phyloP scores from a whole-genome alignment of 495 filamentous ascomycete species.

The Tuber microsphaerosporum region DNA sequence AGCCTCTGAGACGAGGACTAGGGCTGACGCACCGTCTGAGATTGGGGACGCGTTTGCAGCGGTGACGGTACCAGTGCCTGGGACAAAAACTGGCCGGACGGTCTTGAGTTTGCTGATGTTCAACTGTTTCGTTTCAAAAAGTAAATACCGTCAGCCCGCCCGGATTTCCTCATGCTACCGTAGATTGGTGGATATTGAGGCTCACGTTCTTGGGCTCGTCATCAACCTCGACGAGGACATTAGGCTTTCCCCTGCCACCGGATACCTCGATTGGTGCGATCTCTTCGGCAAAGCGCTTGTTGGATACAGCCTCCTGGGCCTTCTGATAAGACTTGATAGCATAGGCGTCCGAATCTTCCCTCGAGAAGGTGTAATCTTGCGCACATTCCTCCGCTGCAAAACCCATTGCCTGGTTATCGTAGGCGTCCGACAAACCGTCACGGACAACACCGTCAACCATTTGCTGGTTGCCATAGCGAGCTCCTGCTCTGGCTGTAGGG shows the following conservation, averaged over 20 bases:
- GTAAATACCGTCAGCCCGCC: slow-evolving; percentile 1
- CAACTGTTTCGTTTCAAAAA: slow-evolving; percentile 48
- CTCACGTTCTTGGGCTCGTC: slow-evolving; percentile 88
- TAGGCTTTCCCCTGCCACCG: slow-evolving; percentile 82
- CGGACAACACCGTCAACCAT: slow-evolving; percentile 84
- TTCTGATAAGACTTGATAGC: slow-evolving; percentile 86
- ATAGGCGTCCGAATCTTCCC: slow-evolving; percentile 85
- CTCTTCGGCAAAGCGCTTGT: slow-evolving; percentile 70
- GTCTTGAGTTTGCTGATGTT: slow-evolving; percentile 83
- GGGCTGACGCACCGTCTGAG: slow-evolving; percentile 83
- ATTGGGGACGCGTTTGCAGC: slow-evolving; percentile 96
- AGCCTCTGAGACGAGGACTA: slow-evolving; percentile 83
- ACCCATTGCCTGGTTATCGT: slow-evolving; percentile 88
- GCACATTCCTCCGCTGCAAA: slow-evolving; percentile 87
- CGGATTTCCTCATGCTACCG: background rate
- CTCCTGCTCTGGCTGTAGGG: slow-evolving; percentile 68
- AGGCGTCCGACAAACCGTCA: slow-evolving; percentile 88
- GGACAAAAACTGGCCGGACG: slow-evolving; percentile 78
- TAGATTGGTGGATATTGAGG: background rate
- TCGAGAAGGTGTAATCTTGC: slow-evolving; percentile 67
- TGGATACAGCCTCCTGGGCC: slow-evolving; percentile 74
- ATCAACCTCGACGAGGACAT: slow-evolving; percentile 70
- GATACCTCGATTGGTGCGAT: slow-evolving; percentile 85
- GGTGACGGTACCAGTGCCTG: slow-evolving; percentile 79
- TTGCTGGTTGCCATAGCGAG: slow-evolving; percentile 80